phyloP scores from a whole-genome alignment of 768 basidiomycete species.

The Mycena maculata region DNA sequence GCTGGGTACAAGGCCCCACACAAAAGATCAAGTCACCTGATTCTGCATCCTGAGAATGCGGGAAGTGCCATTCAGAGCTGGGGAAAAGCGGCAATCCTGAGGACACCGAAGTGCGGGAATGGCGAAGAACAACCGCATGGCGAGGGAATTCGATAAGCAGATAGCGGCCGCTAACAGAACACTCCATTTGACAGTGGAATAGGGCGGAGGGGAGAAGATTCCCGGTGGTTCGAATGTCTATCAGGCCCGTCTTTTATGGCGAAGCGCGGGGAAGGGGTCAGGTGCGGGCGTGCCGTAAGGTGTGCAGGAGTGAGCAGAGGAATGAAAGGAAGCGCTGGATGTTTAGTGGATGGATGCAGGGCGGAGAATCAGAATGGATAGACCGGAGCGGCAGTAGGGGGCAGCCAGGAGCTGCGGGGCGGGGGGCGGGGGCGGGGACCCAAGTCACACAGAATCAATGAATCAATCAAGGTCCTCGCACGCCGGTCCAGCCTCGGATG shows the following conservation, averaged over 20 bases:
- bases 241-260: constrained; percentile 11
- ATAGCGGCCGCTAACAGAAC: constrained; percentile 11
- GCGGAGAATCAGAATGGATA: too few species aligned
- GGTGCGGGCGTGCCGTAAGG: constrained; percentile 20
- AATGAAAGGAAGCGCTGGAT: neutral
- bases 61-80: neutral
- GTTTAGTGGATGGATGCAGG: neutral
- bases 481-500: constrained; percentile 1
- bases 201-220: constrained; percentile 13
- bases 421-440: neutral
- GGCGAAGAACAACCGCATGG: neutral
- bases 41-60: neutral
- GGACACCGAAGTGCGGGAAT: neutral
- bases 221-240: constrained; percentile 21
- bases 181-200: constrained; percentile 3
- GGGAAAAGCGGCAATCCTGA: neutral
- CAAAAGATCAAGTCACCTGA: neutral
- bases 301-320: constrained; percentile 3
- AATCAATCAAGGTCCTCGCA: constrained; percentile 14
- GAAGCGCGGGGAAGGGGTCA: constrained; percentile 7
- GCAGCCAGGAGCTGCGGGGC: neutral
- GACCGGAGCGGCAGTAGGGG: neutral
- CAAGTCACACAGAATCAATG: neutral
- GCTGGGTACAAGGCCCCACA: neutral
- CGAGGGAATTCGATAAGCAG: neutral